Evolutionary conservation across 192 early-diverging fungal species (phyloP).

Genomic region (Thoreauomyces humboldtii): DNA sequence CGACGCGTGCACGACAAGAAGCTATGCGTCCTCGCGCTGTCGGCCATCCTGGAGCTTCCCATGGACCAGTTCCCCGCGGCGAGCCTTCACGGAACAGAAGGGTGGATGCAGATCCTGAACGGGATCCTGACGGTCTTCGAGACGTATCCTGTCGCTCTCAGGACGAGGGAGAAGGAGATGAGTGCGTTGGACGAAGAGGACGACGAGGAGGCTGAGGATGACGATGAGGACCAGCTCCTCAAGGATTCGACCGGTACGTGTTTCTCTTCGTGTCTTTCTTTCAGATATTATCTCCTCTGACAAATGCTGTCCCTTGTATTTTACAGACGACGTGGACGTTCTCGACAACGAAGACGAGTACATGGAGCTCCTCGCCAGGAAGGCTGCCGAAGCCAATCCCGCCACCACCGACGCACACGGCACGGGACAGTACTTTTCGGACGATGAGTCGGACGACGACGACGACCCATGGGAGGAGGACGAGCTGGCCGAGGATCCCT

Average conservation of each 20-base stretch:
- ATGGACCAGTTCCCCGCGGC: slow-evolving; percentile 62
- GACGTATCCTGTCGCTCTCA: slow-evolving; percentile 63
- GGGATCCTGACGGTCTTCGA: slow-evolving; percentile 72
- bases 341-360: slow-evolving; percentile 64
- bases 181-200: slow-evolving; percentile 58
- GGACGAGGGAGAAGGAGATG: slow-evolving; percentile 39
- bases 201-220: slow-evolving; percentile 63
- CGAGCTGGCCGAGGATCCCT: slow-evolving; percentile 40
- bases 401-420: neutral
- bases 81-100: slow-evolving; percentile 55
- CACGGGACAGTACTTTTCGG: neutral
- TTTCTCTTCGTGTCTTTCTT: neutral
- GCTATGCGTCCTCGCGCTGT: slow-evolving; percentile 79
- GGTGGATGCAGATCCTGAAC: slow-evolving; percentile 73
- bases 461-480: slow-evolving; percentile 61
- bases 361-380: slow-evolving; percentile 55
- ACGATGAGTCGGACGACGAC: slow-evolving; percentile 38
- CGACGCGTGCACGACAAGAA: slow-evolving; percentile 91
- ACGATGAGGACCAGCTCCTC: slow-evolving; percentile 45
- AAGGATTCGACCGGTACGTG: neutral
- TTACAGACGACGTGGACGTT: slow-evolving; percentile 51
- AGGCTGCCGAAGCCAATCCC: slow-evolving; percentile 35
- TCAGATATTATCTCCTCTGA: neutral
- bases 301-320: neutral
- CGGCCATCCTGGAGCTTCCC: slow-evolving; percentile 71